Percentiles rank a stretch among this genome's conserved stretches.
Evolutionary conservation across 176 grass and related monocot genomes (phyloP).

Genomic region (Ampelocalamus luodianensis): DNA sequence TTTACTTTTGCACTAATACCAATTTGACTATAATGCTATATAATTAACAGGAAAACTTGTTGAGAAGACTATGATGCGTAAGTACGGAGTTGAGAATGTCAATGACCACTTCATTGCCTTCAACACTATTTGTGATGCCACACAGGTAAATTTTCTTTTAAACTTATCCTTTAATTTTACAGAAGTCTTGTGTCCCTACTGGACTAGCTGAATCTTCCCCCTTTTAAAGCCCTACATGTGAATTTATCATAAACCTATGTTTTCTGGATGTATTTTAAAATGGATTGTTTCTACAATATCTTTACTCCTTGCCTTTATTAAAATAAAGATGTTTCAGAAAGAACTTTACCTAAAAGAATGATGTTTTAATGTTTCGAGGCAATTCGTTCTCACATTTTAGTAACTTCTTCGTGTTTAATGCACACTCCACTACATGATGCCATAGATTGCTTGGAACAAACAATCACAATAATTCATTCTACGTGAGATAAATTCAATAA

Average conservation of each 20-base stretch:
- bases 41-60: slow-evolving; percentile 73
- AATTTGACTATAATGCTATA: slow-evolving; percentile 14
- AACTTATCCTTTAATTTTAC: slow-evolving; percentile 14
- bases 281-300: background rate
- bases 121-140: slow-evolving; percentile 99
- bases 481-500: background rate
- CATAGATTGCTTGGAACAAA: background rate
- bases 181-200: background rate
- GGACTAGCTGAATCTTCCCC: background rate
- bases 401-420: background rate
- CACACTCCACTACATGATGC: background rate
- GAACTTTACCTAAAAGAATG: background rate
- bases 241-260: background rate
- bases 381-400: background rate
- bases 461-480: background rate
- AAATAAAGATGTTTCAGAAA: slow-evolving; percentile 10
- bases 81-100: slow-evolving; percentile 80
- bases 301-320: background rate
- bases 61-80: slow-evolving; percentile 96
- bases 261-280: background rate
- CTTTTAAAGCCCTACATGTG: background rate
- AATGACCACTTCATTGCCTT: slow-evolving; percentile 89
- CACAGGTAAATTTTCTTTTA: slow-evolving; percentile 66
- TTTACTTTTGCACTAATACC: slow-evolving; percentile 3
- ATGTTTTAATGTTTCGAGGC: background rate